Percentiles rank a stretch among this genome's conserved stretches.
Conservation (phyloP, 768 basidiomycete species). For the Lyophyllum shimeji region DNA sequence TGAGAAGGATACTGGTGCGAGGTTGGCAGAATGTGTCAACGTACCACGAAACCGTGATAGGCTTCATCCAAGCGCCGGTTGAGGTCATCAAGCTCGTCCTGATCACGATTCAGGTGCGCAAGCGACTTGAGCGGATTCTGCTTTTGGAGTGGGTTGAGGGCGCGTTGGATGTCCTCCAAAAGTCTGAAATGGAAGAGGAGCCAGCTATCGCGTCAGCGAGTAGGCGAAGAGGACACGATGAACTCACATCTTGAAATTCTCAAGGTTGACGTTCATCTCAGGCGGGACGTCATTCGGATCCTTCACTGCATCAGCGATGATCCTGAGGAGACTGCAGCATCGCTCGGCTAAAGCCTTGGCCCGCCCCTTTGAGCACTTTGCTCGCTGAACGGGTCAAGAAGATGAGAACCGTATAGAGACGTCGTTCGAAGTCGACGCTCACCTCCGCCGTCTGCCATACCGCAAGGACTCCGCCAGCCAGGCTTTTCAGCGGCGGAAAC, state of each 20-base stretch:
- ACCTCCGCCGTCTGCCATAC: conserved; percentile 4
- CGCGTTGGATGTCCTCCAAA: neutral
- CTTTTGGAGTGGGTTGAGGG: neutral
- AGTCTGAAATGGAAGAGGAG: neutral
- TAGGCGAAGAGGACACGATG: neutral
- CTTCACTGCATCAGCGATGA: neutral
- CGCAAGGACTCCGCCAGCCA: neutral
- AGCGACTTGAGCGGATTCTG: neutral
- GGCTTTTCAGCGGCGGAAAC: neutral
- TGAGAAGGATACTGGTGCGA: too few relatives aligned
- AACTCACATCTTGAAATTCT: neutral
- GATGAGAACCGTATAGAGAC: neutral
- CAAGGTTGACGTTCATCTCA: neutral
- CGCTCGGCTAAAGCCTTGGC: neutral
- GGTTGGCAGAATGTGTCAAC: too few relatives aligned
- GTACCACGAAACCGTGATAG: neutral
- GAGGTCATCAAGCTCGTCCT: neutral
- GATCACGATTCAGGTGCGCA: neutral
- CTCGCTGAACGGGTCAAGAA: neutral
- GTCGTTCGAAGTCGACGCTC: neutral
- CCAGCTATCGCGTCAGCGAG: neutral
- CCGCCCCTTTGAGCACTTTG: neutral
- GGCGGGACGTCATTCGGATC: neutral
- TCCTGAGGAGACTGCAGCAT: neutral
- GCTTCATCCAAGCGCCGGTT: neutral